Evolutionary conservation across 2,329 filamentous ascomycete genomes (phyloP), one percentile per base, ranked within the genome.

Genomic region (Talaromyces sp.): DNA sequence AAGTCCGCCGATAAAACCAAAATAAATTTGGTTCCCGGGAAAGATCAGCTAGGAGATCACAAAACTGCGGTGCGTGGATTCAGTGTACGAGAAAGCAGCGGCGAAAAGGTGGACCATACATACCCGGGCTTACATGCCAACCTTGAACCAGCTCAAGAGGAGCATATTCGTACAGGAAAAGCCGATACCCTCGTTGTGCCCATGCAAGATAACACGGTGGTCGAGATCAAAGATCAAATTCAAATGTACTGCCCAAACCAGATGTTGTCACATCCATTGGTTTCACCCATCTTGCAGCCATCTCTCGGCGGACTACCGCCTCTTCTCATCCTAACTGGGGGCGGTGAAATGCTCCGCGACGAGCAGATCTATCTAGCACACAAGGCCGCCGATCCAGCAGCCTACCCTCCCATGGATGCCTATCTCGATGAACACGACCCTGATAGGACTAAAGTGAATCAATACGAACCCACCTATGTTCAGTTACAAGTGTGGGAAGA

Each of bases 401-500:
- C 85, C 62, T 98, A 96, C 68, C 84, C 89, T 0, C 90, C 90
- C 0, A 81, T 84, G 0, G 82, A 89, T 41, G 80, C 80, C 0
- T 81, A 85, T 50, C 78, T 95, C 62, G 81, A 87, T 35, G 83
- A 88, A 41, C 80, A 82, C 62, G 87, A 88, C 29, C 81, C 82
- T 21, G 81, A 82, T 1, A 72, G 80, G 35, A 70, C 74, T 11
- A 75, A 73, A 13, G 69, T 95, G 17, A 78, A 81, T 38, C 86
- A 82, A 63, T 96, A 91, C 73, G 85, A 86, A 60, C 90, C 92
- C 0, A 99, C 95, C 0, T 86, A 96, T 67, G 93, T 98, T 0
- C 92, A 97, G 71, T 82, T 99, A 2, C 95, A 98, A 72, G 88
- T 98, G 1, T 98, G 93, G 93, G 93, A 98, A 61, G 90, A 96